Evolutionary conservation across 345 rosid species (phyloP).

Genomic region (Salix udensis): DNA sequence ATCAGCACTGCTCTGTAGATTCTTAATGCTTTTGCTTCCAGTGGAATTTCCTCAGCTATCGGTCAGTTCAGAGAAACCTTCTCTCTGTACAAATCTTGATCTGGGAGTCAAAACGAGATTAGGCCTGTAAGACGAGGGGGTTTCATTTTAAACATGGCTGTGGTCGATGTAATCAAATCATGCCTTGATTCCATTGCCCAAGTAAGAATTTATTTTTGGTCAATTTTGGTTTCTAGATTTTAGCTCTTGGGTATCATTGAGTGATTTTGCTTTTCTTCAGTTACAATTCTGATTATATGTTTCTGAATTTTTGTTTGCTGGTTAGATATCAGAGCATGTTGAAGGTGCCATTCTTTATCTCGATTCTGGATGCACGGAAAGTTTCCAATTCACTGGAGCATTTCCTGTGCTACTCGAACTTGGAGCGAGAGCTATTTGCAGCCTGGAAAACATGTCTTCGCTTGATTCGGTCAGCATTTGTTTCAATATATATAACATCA

Average conservation of each 20-base stretch:
- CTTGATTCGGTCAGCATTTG: conserved; percentile 61
- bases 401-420: conserved; percentile 66
- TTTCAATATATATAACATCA: not conserved
- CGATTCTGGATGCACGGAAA: conserved; percentile 92
- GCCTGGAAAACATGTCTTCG: conserved; percentile 75
- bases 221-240: not conserved
- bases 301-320: not conserved
- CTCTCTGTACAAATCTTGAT: not conserved
- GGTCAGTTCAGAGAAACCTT: too few species aligned
- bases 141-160: conserved; percentile 38
- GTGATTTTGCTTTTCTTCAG: not conserved
- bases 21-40: too few species aligned
- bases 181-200: conserved; percentile 74
- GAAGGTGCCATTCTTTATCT: conserved; percentile 65
- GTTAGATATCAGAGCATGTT: conserved; percentile 66
- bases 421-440: conserved; percentile 72
- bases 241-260: not conserved
- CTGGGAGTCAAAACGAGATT: not conserved
- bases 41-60: too few species aligned
- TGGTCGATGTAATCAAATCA: conserved; percentile 65
- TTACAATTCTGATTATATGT: not conserved
- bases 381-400: conserved; percentile 84
- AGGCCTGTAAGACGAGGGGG: not conserved
- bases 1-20: too few species aligned
- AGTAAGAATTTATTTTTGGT: conserved; percentile 34